phyloP scores from a whole-genome alignment of 169 alveolate species.

The Babesia gibsoni region DNA sequence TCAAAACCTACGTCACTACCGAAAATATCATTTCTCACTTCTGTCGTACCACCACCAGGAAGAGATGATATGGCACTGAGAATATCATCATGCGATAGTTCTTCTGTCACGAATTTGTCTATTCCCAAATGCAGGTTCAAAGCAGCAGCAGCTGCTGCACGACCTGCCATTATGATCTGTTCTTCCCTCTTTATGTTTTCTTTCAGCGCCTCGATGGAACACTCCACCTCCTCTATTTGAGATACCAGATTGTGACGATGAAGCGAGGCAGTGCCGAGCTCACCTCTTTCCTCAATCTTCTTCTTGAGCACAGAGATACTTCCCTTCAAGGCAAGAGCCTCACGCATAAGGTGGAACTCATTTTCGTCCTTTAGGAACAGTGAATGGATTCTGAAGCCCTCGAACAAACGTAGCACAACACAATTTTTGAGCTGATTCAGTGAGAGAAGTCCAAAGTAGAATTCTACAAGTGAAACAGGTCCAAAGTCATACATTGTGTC shows the following conservation, averaged over 20 bases:
- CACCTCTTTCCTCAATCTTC: neutral
- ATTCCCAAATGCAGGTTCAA: conserved; percentile 49
- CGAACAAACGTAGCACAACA: conserved; percentile 21
- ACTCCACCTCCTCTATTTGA: conserved; percentile 13
- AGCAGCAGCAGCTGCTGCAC: conserved; percentile 40
- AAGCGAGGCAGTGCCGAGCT: conserved; percentile 2
- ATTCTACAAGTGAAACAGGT: conserved; percentile 38
- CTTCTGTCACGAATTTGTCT: conserved; percentile 38
- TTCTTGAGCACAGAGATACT: neutral
- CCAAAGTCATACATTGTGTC: conserved; percentile 44
- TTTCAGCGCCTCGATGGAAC: neutral
- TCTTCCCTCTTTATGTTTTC: conserved; percentile 14
- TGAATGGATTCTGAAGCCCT: conserved; percentile 2
- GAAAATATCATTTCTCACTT: neutral
- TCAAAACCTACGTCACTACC: neutral
- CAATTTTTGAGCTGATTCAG: conserved; percentile 24
- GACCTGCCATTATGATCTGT: conserved; percentile 21
- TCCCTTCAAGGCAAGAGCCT: neutral
- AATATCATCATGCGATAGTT: conserved; percentile 46
- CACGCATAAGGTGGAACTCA: conserved; percentile 19
- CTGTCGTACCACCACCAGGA: neutral
- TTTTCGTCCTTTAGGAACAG: conserved; percentile 22
- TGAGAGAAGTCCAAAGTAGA: conserved; percentile 43
- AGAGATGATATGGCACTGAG: conserved; percentile 20
- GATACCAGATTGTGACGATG: conserved; percentile 19